phyloP scores from a whole-genome alignment of 164 flowering plant genomes.

The Nelumbo lutea region DNA sequence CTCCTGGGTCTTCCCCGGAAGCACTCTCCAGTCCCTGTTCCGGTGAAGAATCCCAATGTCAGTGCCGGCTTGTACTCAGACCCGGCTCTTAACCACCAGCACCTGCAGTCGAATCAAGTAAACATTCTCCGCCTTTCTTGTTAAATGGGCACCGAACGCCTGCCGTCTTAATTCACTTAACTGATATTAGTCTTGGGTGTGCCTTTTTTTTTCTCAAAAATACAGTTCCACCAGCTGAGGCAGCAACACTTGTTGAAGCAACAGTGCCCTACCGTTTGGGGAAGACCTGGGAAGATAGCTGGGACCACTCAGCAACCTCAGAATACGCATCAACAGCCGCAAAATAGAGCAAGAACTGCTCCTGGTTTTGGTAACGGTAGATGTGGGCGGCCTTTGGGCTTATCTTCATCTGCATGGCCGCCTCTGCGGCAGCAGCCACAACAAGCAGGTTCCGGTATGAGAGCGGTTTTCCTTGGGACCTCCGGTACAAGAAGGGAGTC shows the following conservation, averaged over 20 bases:
- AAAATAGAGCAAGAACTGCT: slow-evolving; percentile 12
- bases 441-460: slow-evolving; percentile 40
- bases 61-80: slow-evolving; percentile 16
- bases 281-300: slow-evolving; percentile 12
- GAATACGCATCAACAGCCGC: slow-evolving; percentile 2
- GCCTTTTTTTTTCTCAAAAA: neutral
- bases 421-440: slow-evolving; percentile 26
- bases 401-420: slow-evolving; percentile 61
- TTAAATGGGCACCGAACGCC: neutral
- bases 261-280: slow-evolving; percentile 20
- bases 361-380: slow-evolving; percentile 3
- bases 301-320: slow-evolving; percentile 11
- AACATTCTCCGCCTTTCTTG: neutral
- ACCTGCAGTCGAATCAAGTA: slow-evolving; percentile 38
- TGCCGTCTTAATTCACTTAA: neutral
- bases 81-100: slow-evolving; percentile 33
- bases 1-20: slow-evolving; percentile 29
- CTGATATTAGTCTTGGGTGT: neutral
- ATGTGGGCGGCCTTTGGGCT: slow-evolving; percentile 26
- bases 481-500: slow-evolving; percentile 33
- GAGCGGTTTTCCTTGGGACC: slow-evolving; percentile 50
- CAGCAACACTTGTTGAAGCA: slow-evolving; percentile 41
- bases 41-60: slow-evolving; percentile 5
- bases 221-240: slow-evolving; percentile 46
- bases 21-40: slow-evolving; percentile 20